Percentiles rank a stretch among this genome's conserved stretches.
These are phyloP conservation scores for Sesbania bispinosa DNA, from an alignment of 306 rosid species.

Conservation along the genomic window DNA sequence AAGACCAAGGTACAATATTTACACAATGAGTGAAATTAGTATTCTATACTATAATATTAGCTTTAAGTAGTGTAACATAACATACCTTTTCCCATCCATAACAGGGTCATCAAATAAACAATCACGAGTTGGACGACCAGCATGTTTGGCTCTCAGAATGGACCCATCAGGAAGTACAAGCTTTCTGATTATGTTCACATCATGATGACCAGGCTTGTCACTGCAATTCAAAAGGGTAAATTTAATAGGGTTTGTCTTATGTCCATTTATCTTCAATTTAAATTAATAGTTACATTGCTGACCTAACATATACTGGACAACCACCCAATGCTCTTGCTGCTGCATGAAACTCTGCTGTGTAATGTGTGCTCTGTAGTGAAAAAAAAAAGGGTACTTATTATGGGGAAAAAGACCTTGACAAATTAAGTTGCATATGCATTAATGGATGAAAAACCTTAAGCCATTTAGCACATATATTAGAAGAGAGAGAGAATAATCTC, in stretches of 20 bases:
- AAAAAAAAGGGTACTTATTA: neutral
- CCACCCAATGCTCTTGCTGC: conserved; percentile 68
- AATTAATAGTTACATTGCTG: neutral
- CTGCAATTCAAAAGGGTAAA: conserved; percentile 9
- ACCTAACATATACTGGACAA: conserved; percentile 57
- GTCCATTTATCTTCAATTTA: neutral
- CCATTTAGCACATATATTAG: neutral
- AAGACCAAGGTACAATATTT: neutral
- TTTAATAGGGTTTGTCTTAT: neutral
- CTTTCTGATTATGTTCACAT: conserved; percentile 45
- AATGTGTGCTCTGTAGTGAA: conserved; percentile 45
- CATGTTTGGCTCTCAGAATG: conserved; percentile 43
- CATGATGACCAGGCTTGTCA: conserved; percentile 50
- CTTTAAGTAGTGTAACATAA: neutral
- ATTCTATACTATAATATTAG: neutral
- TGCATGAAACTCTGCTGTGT: conserved; percentile 57
- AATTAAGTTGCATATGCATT: neutral
- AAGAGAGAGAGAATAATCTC: neutral
- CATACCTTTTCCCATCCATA: conserved; percentile 45
- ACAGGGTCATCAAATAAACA: conserved; percentile 50
- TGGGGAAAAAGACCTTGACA: neutral
- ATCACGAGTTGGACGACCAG: conserved; percentile 59
- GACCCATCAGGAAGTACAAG: conserved; percentile 56
- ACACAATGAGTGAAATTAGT: neutral
- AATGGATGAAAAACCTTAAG: neutral